Percentiles rank a stretch among this genome's conserved stretches.
These are phyloP conservation scores for Metschnikowia vanudenii DNA, from an alignment of 805 yeast species.

Conservation along the genomic window DNA sequence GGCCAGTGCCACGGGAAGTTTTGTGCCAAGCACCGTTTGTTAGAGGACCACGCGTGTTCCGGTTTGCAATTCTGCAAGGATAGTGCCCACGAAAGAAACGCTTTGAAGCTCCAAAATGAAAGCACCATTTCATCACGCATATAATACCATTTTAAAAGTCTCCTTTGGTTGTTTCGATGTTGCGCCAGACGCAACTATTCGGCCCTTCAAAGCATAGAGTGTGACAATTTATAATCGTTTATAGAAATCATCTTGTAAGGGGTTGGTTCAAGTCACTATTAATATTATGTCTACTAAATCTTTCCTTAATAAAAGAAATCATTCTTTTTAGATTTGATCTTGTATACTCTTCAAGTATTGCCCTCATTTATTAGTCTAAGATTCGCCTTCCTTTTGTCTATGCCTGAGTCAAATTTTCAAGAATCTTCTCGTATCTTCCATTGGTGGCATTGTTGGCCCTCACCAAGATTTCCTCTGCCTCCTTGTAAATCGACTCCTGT, in stretches of 20 bases:
- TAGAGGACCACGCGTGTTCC: slow-evolving; percentile 80
- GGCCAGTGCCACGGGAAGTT: slow-evolving; percentile 79
- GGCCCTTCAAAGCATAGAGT: background rate
- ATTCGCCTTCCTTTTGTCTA: background rate
- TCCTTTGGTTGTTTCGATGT: background rate
- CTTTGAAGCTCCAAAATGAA: slow-evolving; percentile 76
- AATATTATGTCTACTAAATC: background rate
- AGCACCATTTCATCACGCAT: slow-evolving; percentile 61
- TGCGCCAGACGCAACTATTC: too few species aligned
- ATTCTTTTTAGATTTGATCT: background rate
- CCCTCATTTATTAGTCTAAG: background rate
- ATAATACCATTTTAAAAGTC: background rate
- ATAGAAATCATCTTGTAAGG: background rate
- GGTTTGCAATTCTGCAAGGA: slow-evolving; percentile 82
- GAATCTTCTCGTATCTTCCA: slow-evolving; percentile 65
- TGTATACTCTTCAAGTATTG: background rate
- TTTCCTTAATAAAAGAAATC: too few species aligned
- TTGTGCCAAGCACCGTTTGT: slow-evolving; percentile 81
- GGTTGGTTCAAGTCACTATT: background rate
- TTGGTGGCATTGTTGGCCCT: slow-evolving; percentile 80
- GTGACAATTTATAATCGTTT: background rate
- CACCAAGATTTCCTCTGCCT: slow-evolving; percentile 66
- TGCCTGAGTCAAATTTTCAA: slow-evolving; percentile 47
- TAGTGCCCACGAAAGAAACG: slow-evolving; percentile 78
- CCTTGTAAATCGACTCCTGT: slow-evolving; percentile 62